A percentile compares a stretch with the other conserved stretches of the same genome.
Conservation (phyloP, 306 rosid genomes). For the Hippophae gyantsensis region DNA sequence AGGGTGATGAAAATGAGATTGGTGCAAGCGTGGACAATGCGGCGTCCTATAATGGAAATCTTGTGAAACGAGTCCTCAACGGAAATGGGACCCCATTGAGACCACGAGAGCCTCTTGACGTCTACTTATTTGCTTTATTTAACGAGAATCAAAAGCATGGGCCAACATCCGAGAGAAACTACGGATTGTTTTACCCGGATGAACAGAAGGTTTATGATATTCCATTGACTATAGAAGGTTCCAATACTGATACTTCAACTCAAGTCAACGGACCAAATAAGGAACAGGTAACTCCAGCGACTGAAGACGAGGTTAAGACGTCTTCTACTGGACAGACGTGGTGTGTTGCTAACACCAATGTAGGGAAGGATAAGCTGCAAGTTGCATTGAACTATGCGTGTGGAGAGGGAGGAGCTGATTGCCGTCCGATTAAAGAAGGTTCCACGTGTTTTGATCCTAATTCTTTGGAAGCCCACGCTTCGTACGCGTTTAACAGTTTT, state of each 20-base stretch:
- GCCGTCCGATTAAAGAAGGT: constrained; percentile 50
- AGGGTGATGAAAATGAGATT: constrained; percentile 53
- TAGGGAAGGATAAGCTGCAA: constrained; percentile 35
- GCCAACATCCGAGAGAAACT: constrained; percentile 74
- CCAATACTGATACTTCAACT: neutral
- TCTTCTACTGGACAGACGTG: constrained; percentile 33
- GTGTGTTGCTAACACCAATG: constrained; percentile 64
- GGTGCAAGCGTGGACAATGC: constrained; percentile 60
- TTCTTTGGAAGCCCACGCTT: constrained; percentile 74
- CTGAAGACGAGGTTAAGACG: neutral
- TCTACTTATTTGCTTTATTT: constrained; percentile 58
- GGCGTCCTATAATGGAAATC: constrained; percentile 71
- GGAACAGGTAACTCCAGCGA: constrained; percentile 25
- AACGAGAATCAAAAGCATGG: constrained; percentile 68
- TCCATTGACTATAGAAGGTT: constrained; percentile 23
- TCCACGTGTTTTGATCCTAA: constrained; percentile 69
- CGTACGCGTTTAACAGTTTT: constrained; percentile 75
- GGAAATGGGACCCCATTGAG: constrained; percentile 60
- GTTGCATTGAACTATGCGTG: constrained; percentile 67
- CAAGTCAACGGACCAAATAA: constrained; percentile 20
- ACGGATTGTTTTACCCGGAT: constrained; percentile 63
- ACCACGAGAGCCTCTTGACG: constrained; percentile 34
- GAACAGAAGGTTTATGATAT: constrained; percentile 53
- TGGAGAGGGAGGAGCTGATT: constrained; percentile 78
- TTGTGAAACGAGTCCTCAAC: constrained; percentile 39